Percentiles rank a stretch among this genome's conserved stretches.
phyloP scores from a whole-genome alignment of 148 eudicot genomes.

The Camellia granthamiana region DNA sequence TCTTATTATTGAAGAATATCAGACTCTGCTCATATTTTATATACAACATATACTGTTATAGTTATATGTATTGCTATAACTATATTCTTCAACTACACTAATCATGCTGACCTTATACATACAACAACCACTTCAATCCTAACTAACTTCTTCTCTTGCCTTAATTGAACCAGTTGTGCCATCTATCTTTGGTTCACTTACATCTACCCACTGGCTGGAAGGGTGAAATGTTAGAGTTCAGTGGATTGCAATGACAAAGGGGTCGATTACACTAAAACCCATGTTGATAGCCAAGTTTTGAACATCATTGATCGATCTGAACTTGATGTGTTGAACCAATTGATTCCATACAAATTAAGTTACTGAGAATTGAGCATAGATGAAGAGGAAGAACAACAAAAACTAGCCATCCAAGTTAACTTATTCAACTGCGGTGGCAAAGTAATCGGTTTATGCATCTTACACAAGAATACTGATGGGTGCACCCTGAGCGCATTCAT shows the following conservation, averaged over 20 bases:
- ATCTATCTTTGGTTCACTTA: too few species aligned
- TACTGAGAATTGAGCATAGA: neutral
- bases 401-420: constrained; percentile 34
- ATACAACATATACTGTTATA: too few species aligned
- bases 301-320: constrained; percentile 18
- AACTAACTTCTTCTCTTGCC: too few species aligned
- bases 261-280: constrained; percentile 28
- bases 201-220: constrained; percentile 48
- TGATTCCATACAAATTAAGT: constrained; percentile 20
- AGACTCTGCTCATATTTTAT: too few species aligned
- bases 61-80: too few species aligned
- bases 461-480: constrained; percentile 34
- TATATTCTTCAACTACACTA: too few species aligned
- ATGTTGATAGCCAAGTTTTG: neutral
- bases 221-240: constrained; percentile 22
- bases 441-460: constrained; percentile 28
- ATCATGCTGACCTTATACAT: too few species aligned
- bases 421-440: constrained; percentile 35
- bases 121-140: too few species aligned
- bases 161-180: too few species aligned
- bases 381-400: too few species aligned
- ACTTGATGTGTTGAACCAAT: constrained; percentile 14
- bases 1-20: too few species aligned
- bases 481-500: constrained; percentile 29
- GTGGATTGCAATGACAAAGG: constrained; percentile 47